Conservation (phyloP, 164 flowering plant species). For the Houttuynia cordata region DNA sequence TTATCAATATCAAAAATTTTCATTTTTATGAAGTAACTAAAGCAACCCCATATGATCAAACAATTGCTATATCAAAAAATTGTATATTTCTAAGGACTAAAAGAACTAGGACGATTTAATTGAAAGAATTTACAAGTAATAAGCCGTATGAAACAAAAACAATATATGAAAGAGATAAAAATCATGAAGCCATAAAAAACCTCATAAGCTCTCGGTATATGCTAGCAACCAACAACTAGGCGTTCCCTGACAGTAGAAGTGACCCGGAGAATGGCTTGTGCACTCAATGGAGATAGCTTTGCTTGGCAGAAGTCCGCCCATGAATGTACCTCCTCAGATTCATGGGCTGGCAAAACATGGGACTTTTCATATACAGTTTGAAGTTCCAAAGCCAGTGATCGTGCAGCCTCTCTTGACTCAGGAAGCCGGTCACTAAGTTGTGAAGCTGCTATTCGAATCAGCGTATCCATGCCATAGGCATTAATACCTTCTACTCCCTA, state of each 20-base stretch:
- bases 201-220: slow-evolving; percentile 1
- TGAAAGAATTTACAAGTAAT: slow-evolving; percentile 1
- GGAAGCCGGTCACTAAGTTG: slow-evolving; percentile 90
- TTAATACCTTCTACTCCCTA: slow-evolving; percentile 70
- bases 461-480: slow-evolving; percentile 61
- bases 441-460: slow-evolving; percentile 70
- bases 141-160: neutral
- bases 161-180: neutral
- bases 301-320: slow-evolving; percentile 86
- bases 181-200: neutral
- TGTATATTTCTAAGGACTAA: too few species aligned
- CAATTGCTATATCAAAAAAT: too few species aligned
- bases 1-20: neutral
- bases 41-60: too few species aligned
- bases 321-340: slow-evolving; percentile 29
- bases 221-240: slow-evolving; percentile 37
- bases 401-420: slow-evolving; percentile 92
- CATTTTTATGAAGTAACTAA: too few species aligned
- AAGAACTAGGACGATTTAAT: neutral
- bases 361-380: slow-evolving; percentile 56
- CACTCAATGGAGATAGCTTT: slow-evolving; percentile 70
- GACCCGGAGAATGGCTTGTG: slow-evolving; percentile 85
- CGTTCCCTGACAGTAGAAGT: slow-evolving; percentile 43
- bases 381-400: slow-evolving; percentile 62
- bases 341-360: slow-evolving; percentile 13